phyloP scores from a whole-genome alignment of 1,284 basidiomycete genomes.

The Ustilago loliicola region DNA sequence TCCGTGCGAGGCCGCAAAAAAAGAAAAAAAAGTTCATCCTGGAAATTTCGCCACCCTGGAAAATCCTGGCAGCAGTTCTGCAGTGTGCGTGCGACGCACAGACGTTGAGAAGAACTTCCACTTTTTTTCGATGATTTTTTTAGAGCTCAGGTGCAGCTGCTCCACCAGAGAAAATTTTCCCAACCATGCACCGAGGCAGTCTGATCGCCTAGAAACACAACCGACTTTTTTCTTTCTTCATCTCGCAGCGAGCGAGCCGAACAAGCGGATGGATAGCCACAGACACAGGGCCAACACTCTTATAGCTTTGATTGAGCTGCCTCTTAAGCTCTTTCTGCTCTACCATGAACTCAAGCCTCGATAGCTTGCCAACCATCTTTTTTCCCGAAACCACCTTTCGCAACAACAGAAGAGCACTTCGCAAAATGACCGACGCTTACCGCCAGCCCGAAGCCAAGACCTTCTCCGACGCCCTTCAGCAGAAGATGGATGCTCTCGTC shows the following conservation, averaged over 20 bases:
- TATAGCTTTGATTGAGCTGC: not conserved
- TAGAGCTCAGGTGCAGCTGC: slow-evolving; percentile 19
- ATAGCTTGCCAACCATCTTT: slow-evolving; percentile 1
- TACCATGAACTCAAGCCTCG: slow-evolving; percentile 2
- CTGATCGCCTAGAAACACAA: not conserved
- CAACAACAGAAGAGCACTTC: not conserved
- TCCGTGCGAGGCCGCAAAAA: slow-evolving; percentile 14
- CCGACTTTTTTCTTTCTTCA: not conserved
- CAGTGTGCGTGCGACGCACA: slow-evolving; percentile 25
- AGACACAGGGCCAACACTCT: not conserved
- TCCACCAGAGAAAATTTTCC: slow-evolving; percentile 11
- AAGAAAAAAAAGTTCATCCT: not conserved
- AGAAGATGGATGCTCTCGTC: slow-evolving; percentile 54
- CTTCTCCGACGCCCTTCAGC: slow-evolving; percentile 48
- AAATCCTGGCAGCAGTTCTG: not conserved
- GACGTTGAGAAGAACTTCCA: slow-evolving; percentile 42
- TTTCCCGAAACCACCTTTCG: not conserved
- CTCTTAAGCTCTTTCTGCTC: not conserved
- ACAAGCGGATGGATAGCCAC: slow-evolving; percentile 13
- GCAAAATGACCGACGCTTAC: slow-evolving; percentile 42
- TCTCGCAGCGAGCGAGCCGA: too few relatives aligned
- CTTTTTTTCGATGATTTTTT: slow-evolving; percentile 19
- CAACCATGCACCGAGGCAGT: not conserved
- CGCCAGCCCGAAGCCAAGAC: slow-evolving; percentile 50
- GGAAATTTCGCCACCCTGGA: slow-evolving; percentile 20